Conservation (phyloP, 1,284 basidiomycete genomes). For the Sporisorium graminicola region DNA sequence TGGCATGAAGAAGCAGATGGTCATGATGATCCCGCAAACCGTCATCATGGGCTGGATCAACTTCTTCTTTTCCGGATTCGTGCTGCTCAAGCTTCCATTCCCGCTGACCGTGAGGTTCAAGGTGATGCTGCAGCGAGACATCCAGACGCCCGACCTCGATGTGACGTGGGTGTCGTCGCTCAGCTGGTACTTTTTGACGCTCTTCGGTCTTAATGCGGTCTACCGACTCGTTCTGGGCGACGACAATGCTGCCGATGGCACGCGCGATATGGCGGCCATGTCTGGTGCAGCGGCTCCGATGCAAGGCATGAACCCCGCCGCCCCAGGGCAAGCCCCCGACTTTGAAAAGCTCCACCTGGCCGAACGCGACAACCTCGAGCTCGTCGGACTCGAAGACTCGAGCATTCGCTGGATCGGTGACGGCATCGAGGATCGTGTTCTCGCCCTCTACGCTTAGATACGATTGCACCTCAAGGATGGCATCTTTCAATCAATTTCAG, state of each 20-base stretch:
- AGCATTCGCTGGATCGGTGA: constrained; percentile 64
- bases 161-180: constrained; percentile 98
- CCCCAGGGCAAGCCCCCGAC: constrained; percentile 75
- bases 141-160: constrained; percentile 96
- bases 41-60: constrained; percentile 99
- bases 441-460: constrained; percentile 55
- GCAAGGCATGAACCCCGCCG: constrained; percentile 45
- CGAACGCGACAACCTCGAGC: constrained; percentile 92
- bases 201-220: constrained; percentile 95
- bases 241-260: constrained; percentile 76
- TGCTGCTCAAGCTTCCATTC: constrained; percentile 96
- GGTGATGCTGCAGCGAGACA: constrained; percentile 96
- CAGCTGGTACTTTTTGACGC: constrained; percentile 99
- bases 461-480: not conserved
- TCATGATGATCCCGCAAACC: constrained; percentile 77
- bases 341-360: constrained; percentile 89
- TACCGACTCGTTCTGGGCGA: constrained; percentile 92
- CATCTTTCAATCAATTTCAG: constrained; percentile 3
- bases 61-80: constrained; percentile 98
- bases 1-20: constrained; percentile 98
- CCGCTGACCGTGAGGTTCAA: constrained; percentile 97
- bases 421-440: constrained; percentile 65
- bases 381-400: constrained; percentile 75
- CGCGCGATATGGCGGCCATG: constrained; percentile 68
- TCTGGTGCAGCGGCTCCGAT: constrained; percentile 50